Evolutionary conservation across 805 yeast species (phyloP), one percentile per base, ranked within the genome.

Genomic region (Metschnikowia chrysomelidarum): DNA sequence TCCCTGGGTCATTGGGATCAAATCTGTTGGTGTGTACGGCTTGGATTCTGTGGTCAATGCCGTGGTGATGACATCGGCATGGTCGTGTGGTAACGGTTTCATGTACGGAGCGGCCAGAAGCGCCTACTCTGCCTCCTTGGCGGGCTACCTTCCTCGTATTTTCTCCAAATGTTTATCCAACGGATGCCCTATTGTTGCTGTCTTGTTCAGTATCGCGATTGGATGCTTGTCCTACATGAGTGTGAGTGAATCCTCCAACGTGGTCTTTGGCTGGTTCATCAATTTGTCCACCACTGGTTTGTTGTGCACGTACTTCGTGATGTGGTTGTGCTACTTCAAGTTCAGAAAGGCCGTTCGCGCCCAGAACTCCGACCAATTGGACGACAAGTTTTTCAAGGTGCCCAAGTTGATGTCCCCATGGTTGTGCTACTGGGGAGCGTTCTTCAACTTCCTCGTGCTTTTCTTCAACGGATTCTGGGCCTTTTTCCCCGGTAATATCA

Each of bases 101-200:
- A 49, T 55, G 17, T 62, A 58, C 34, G 60, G 61, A n/a, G 59
- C 67, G 4, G 56, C 64, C 16, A 53, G 67, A 56, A 43, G 55
- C 21, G 56, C 59, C 5, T 62, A 60, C 48, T 75, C 93, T 1
- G 83, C 89, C 0, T 81, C 86, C 47, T 80, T 88, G 22, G 88
- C 95, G 2, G 95, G 95, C 35, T 86, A 86, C 56, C 82, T 91
- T 2, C 95, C 95, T 8, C 63, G 63, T 23, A 46, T 83, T 27
- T 83, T 87, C 47, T 62, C 75, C 9, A 65, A 61, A 42, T 82
- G 91, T 50, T 73, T 78, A 44, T 69, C 66, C 30, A 67, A 71
- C 27, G 95, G 95, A 39, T 82, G 82, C 9, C 94, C 94, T 7
- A 67, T 82, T 20, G 65, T 67, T 41, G 69, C 85, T 4, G 79